phyloP scores from a whole-genome alignment of 441 rosid species.

The Mallotus japonicus region DNA sequence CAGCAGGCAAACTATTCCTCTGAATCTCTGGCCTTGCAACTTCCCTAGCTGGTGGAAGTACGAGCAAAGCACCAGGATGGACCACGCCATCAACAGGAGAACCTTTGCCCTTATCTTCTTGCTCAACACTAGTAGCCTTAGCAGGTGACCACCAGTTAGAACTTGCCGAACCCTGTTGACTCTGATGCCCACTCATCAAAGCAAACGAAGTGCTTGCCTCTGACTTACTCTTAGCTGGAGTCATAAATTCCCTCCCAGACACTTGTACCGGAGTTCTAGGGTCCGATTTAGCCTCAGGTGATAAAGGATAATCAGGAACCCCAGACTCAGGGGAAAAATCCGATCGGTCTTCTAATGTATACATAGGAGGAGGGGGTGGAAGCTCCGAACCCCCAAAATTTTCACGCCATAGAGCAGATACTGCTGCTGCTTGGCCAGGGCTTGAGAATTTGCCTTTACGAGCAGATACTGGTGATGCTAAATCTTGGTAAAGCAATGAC shows the following conservation, averaged over 20 bases:
- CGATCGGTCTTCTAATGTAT: slow-evolving; percentile 77
- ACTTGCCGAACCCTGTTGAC: slow-evolving; percentile 57
- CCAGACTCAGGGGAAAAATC: slow-evolving; percentile 92
- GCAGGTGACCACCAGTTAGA: slow-evolving; percentile 77
- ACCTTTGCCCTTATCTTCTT: slow-evolving; percentile 77
- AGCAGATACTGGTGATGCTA: slow-evolving; percentile 78
- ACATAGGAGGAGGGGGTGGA: slow-evolving; percentile 95
- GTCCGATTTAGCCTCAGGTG: slow-evolving; percentile 67
- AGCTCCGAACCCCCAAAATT: slow-evolving; percentile 79
- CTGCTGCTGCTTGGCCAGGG: slow-evolving; percentile 86
- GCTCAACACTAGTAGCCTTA: slow-evolving; percentile 52
- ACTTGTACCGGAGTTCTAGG: slow-evolving; percentile 49
- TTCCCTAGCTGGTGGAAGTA: slow-evolving; percentile 87
- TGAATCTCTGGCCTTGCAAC: slow-evolving; percentile 93
- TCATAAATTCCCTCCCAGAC: slow-evolving; percentile 50
- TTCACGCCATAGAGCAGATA: slow-evolving; percentile 91
- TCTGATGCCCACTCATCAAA: slow-evolving; percentile 52
- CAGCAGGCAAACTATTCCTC: slow-evolving; percentile 61
- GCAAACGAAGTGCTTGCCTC: slow-evolving; percentile 63
- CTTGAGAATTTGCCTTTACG: slow-evolving; percentile 69
- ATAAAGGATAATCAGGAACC: slow-evolving; percentile 62
- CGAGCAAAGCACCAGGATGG: slow-evolving; percentile 77
- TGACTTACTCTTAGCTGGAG: slow-evolving; percentile 53
- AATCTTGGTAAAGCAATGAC: slow-evolving; percentile 79
- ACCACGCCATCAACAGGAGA: slow-evolving; percentile 91